These are phyloP conservation scores for Candida odintsovae DNA, from an alignment of 805 yeast genomes.

Conservation along the genomic window DNA sequence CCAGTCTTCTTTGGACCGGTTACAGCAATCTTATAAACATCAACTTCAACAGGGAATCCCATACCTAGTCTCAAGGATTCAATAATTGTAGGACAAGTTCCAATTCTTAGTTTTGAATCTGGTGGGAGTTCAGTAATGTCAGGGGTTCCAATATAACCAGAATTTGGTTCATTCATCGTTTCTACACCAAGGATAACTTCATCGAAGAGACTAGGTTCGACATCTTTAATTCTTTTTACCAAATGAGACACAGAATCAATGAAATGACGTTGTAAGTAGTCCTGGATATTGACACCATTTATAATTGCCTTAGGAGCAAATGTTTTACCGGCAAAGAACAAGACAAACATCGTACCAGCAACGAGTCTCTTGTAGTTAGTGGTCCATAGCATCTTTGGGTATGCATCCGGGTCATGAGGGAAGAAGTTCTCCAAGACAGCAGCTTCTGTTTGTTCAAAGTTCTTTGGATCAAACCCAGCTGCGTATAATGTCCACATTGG, in stretches of 20 bases:
- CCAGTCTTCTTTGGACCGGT: slow-evolving; percentile 75
- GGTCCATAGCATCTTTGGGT: slow-evolving; percentile 90
- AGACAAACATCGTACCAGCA: slow-evolving; percentile 73
- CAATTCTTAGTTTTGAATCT: slow-evolving; percentile 62
- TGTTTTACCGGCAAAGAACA: slow-evolving; percentile 72
- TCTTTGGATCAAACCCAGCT: slow-evolving; percentile 77
- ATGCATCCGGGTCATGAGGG: slow-evolving; percentile 33
- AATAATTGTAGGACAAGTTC: slow-evolving; percentile 77
- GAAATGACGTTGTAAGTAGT: slow-evolving; percentile 63
- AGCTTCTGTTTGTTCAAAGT: slow-evolving; percentile 70
- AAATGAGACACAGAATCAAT: slow-evolving; percentile 46
- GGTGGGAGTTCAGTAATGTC: slow-evolving; percentile 52
- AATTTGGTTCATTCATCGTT: slow-evolving; percentile 78
- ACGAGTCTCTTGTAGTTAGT: slow-evolving; percentile 79
- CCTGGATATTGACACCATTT: slow-evolving; percentile 72
- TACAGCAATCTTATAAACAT: slow-evolving; percentile 60
- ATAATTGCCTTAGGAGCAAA: slow-evolving; percentile 74
- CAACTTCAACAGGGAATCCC: slow-evolving; percentile 69
- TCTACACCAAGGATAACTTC: slow-evolving; percentile 71
- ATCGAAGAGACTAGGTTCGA: slow-evolving; percentile 40
- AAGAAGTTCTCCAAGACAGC: slow-evolving; percentile 66
- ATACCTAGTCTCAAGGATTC: slow-evolving; percentile 72
- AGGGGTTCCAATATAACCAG: slow-evolving; percentile 63
- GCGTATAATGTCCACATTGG: slow-evolving; percentile 91
- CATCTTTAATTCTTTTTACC: slow-evolving; percentile 32